Base-by-base conservation (phyloP, 768 basidiomycete species). In the Leccinum disarticulatum region DNA sequence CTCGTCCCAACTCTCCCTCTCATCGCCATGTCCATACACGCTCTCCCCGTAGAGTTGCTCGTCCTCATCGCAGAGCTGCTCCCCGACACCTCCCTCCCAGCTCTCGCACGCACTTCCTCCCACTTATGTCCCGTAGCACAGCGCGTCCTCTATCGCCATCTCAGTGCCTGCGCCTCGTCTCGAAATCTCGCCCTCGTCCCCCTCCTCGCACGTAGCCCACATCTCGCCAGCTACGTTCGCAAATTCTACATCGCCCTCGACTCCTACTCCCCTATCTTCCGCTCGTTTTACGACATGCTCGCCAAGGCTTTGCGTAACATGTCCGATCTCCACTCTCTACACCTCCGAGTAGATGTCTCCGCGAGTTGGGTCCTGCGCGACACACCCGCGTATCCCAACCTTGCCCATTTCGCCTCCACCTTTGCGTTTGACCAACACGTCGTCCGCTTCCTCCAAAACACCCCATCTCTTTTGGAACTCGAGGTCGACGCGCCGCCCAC, bases 31-130 rank as follows among this genome's bases (percentile, higher is more conserved):
- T 76, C 78, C 63, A 68, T 83, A 62, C 62, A 73, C 49, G 64
- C 61, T 35, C 77, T 90, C 52, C 89, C 90, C 54, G 62, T 73
- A 49, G 90, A 92, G 66, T 83, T 91, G 66, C 66, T 88, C 64
- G 82, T 85, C 74, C 68, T 72, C 70, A 72, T 90, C 70, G 73
- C 74, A 74, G 74, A 67, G 46, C 70, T 64, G 55, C 70, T 80
- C 60, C 63, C 68, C 66, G 69, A 25, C 48, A 54, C 50, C 56
- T 62, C 72, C n/a, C 83, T 90, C 64, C 73, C 77, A 52, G 70
- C 79, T 11, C 77, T 88, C 63, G 78, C 87, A 2, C 73, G 68
- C 19, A 76, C 83, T 7, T 73, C 63, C 61, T 68, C 79, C 14
- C 62, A 69, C 35, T 66, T 87, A 67, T 74, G 76, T 61, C 75